phyloP scores from a whole-genome alignment of 2,329 filamentous ascomycete species.

The Fusarium mangiferae region DNA sequence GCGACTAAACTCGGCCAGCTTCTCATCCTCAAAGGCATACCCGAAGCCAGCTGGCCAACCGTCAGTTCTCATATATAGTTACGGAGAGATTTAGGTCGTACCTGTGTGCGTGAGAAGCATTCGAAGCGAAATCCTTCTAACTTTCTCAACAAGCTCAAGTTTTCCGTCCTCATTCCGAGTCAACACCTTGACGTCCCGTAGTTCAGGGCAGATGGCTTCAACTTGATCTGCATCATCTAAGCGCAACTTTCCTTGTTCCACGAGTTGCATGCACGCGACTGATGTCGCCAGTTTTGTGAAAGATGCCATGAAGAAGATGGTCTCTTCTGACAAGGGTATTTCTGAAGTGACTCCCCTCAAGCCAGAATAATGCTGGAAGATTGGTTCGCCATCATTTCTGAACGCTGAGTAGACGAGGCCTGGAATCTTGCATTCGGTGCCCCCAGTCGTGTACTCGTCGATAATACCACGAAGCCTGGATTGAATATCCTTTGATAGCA shows the following conservation, averaged over 20 bases:
- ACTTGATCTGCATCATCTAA: not conserved
- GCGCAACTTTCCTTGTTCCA: not conserved
- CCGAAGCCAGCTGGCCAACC: not conserved
- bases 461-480: not conserved
- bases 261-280: not conserved
- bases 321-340: not conserved
- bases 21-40: not conserved
- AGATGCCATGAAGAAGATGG: not conserved
- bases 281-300: not conserved
- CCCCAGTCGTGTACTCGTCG: not conserved
- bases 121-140: fast-evolving
- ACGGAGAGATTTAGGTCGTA: fast-evolving
- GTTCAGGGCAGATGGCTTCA: not conserved
- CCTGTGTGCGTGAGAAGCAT: not conserved
- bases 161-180: fast-evolving
- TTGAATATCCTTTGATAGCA: not conserved
- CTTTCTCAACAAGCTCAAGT: not conserved
- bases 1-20: not conserved
- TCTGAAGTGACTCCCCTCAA: not conserved
- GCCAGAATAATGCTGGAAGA: not conserved
- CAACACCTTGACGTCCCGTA: not conserved
- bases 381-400: not conserved
- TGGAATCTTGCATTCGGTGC: not conserved
- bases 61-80: fast-evolving
- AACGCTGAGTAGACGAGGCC: not conserved